Conservation (phyloP, 2,329 filamentous ascomycete species). For the Neoarthrinium moseri region DNA sequence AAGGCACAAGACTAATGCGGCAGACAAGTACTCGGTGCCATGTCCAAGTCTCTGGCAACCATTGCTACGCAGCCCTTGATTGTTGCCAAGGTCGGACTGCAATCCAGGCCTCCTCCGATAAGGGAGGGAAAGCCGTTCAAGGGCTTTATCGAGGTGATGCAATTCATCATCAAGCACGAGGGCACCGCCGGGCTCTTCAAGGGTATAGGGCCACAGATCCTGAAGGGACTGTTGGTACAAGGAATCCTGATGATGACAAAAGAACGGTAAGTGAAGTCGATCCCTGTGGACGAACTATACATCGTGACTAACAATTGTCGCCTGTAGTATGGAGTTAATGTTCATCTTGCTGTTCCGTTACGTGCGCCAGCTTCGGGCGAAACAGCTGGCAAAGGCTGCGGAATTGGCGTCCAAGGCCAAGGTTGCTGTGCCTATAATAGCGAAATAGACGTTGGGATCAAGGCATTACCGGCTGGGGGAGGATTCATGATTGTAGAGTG, state of each 20-base stretch:
- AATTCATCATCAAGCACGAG: slow-evolving; percentile 87
- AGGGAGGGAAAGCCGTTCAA: slow-evolving; percentile 90
- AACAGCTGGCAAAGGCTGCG: slow-evolving; percentile 68
- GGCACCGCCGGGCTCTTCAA: slow-evolving; percentile 87
- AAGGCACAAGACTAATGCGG: neutral
- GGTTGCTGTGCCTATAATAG: slow-evolving; percentile 28
- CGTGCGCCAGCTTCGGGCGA: slow-evolving; percentile 66
- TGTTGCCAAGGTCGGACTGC: slow-evolving; percentile 94
- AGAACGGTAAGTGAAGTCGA: slow-evolving; percentile 72
- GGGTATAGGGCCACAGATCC: slow-evolving; percentile 89
- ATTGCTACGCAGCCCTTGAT: slow-evolving; percentile 93
- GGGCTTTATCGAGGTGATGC: slow-evolving; percentile 91
- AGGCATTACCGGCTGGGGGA: too few relatives aligned
- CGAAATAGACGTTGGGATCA: slow-evolving; percentile 32
- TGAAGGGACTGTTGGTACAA: slow-evolving; percentile 91
- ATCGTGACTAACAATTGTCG: neutral
- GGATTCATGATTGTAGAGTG: neutral
- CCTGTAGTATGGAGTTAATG: slow-evolving; percentile 77
- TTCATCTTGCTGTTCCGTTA: slow-evolving; percentile 88
- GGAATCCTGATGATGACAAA: slow-evolving; percentile 99
- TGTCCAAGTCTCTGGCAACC: slow-evolving; percentile 91
- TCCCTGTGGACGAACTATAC: neutral
- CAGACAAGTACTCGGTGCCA: slow-evolving; percentile 76
- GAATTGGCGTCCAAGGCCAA: slow-evolving; percentile 63
- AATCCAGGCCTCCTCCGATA: slow-evolving; percentile 84